Percentiles rank a stretch among this genome's conserved stretches.
These are phyloP conservation scores for Monosporascus sp. DNA, from an alignment of 2,329 filamentous ascomycete genomes.

Conservation along the genomic window DNA sequence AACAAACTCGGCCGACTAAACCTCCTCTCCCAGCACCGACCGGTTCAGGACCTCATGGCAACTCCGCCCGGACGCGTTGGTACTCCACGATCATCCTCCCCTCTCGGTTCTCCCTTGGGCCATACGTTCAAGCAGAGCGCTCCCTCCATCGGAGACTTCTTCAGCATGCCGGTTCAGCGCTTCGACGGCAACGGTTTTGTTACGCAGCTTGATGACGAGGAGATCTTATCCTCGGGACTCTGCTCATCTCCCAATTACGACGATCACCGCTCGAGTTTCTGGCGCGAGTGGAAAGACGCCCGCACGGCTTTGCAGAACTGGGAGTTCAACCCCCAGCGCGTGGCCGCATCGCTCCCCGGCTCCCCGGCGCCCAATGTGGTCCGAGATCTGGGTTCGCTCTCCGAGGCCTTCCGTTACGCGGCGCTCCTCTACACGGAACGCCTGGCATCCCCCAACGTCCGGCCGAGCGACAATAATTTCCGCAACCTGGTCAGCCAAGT, in stretches of 20 bases:
- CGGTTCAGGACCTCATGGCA: slow-evolving; percentile 38
- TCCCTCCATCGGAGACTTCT: slow-evolving; percentile 40
- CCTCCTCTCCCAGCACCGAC: slow-evolving; percentile 67
- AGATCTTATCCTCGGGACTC: slow-evolving; percentile 37
- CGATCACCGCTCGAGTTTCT: slow-evolving; percentile 63
- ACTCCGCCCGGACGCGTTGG: slow-evolving; percentile 18
- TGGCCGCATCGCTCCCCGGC: slow-evolving; percentile 45
- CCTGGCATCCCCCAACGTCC: slow-evolving; percentile 68
- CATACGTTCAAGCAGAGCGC: slow-evolving; percentile 36
- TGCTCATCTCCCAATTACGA: slow-evolving; percentile 43
- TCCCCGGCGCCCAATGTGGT: slow-evolving; percentile 55
- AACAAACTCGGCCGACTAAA: slow-evolving; percentile 80
- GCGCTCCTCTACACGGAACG: slow-evolving; percentile 87
- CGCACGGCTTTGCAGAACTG: slow-evolving; percentile 72
- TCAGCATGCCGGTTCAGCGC: slow-evolving; percentile 47
- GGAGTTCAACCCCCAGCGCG: slow-evolving; percentile 60
- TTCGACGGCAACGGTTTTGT: slow-evolving; percentile 66
- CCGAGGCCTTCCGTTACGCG: slow-evolving; percentile 84
- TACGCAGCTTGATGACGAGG: slow-evolving; percentile 49
- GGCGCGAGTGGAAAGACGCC: slow-evolving; percentile 80
- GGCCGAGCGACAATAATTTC: slow-evolving; percentile 70
- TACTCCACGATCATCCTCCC: slow-evolving; percentile 28
- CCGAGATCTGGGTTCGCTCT: slow-evolving; percentile 73
- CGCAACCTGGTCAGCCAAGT: slow-evolving; percentile 78
- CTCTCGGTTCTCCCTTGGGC: slow-evolving; percentile 35